Base-by-base conservation (phyloP, 805 yeast species). In the Sugiyamaella americana region DNA sequence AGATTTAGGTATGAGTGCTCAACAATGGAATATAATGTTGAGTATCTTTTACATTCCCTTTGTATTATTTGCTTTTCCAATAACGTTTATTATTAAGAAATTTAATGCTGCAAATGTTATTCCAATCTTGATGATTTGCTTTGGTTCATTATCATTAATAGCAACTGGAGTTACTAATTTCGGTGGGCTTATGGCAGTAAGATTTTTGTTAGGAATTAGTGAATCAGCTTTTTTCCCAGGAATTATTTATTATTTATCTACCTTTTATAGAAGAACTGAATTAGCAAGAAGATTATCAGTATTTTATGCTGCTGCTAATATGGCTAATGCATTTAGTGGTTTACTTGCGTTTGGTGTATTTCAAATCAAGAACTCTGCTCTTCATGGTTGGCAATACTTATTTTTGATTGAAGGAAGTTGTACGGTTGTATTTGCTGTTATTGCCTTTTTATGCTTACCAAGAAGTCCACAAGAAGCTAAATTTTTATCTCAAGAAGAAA, bases 41-140 rank as follows among this genome's bases (percentile, higher is more conserved):
- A 79, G 86, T 5, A 75, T 83, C 6, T 83, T 84, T 63, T 84
- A 82, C 54, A 81, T 82, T 10, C 87, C 87, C 5, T 84, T 84
- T 58, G 68, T 82, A 20, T 46, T 69, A 1, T 80, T 80, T 54
- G 87, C 72, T 3, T 64, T 72, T 43, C 78, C 77, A 8, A 48
- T 72, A 18, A 51, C 51, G 1, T 47, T 53, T 37, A 51, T 71
- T n/a, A 67, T 71, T 43, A 70, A 69, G 55, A 63, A 57, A 47
- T 71, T 58, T 52, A 67, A 67, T 42, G 71, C 76, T 37, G 73
- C 75, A 2, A 67, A 64, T 36, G 69, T 71, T 4, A 66, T 72
- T 41, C 76, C 78, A 2, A 43, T 63, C 5, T 59, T 73, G 50
- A 72, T 71, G 69, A 65, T 73, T 51, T 63, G 65, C 2, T 74